Evolutionary conservation across 768 basidiomycete genomes (phyloP), one percentile per base, ranked within the genome.

Genomic region (Hebeloma cylindrosporum): DNA sequence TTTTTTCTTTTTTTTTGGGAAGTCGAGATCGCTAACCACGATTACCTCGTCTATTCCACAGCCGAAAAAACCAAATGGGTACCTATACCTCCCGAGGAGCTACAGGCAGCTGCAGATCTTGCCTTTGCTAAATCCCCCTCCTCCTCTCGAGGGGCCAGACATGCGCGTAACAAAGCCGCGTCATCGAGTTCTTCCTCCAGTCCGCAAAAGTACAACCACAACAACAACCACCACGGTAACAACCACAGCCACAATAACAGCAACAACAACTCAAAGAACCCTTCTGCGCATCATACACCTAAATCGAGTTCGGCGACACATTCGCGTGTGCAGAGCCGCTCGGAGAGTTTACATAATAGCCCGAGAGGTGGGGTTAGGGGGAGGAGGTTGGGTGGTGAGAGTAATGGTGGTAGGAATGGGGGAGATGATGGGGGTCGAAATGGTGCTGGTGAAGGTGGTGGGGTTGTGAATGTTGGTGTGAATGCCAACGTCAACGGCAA

Each of bases 381-480:
- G 16, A 65, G 68, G 47, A 62, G 71, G 13, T 54, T 79, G 32
- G 73, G 71, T 0, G 65, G 57, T 2, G 77, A 79, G 27, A 63
- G 69, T 5, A 30, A 10, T 3, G 1, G 18, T 1, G 14, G 16
- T 21, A 17, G 7, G 16, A 41, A 30, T 21, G 3, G n/a, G n/a
- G n/a, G n/a, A n/a, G n/a, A n/a, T n/a, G n/a, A n/a, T n/a, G n/a
- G n/a, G n/a, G n/a, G n/a, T n/a, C n/a, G n/a, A n/a, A n/a, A n/a
- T n/a, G n/a, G n/a, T n/a, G n/a, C n/a, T n/a, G n/a, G n/a, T n/a
- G n/a, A n/a, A n/a, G n/a, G n/a, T n/a, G n/a, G n/a, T n/a, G n/a
- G n/a, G n/a, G n/a, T n/a, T 27, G 63, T 69, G 7, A 30, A 10
- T 3, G 1, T 21, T 1, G 14, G 16, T 21, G 18, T 7, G 16